Evolutionary conservation across 2,329 filamentous ascomycete genomes (phyloP), one percentile per base, ranked within the genome.

Genomic region (Talaromyces marneffei): DNA sequence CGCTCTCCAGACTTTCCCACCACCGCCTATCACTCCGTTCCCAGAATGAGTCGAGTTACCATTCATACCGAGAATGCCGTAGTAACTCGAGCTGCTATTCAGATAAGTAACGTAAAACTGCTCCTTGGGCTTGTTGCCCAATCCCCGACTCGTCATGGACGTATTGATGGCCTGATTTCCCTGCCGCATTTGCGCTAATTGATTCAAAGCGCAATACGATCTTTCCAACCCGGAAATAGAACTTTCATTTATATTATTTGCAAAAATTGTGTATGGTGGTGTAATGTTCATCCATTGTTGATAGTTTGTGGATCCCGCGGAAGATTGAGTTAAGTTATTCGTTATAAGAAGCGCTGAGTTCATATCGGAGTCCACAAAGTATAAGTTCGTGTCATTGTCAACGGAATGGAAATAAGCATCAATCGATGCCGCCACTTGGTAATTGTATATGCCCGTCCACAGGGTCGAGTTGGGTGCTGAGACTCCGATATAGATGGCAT

Each of bases 61-160:
- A n/a, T 78, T 70, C 73, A 85, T 78, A 10, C 90, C 89, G 14
- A 97, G 77, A 59, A 92, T 87, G 0, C 86, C 91, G 39, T 80
- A 79, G 69, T 97, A 97, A 0, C 76, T 79, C 4, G 88, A 87
- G 66, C 85, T 90, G 3, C 82, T 77, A 63, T 91, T 90, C 42
- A 99, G 82, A 0, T 87, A 85, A 39, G 83, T 85, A 53, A 97
- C 81, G 68, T 93, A 91, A 72, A 99, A 96, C 69, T 96, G 91
- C 72, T 96, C 88, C 72, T 92, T 92, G 0, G 90, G 90, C 63
- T 87, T 80, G 56, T 84, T 84, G 3, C 85, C 85, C 1, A 82
- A 77, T 3, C 85, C 90, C 33, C 86, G 83, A 29, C 81, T 86
- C 2, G 87, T 92, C 80, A 96, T 89, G 40, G 83, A 79, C 31